These are phyloP conservation scores for Pleomassaria siparia DNA, from an alignment of 2,329 filamentous ascomycete species.

Conservation along the genomic window DNA sequence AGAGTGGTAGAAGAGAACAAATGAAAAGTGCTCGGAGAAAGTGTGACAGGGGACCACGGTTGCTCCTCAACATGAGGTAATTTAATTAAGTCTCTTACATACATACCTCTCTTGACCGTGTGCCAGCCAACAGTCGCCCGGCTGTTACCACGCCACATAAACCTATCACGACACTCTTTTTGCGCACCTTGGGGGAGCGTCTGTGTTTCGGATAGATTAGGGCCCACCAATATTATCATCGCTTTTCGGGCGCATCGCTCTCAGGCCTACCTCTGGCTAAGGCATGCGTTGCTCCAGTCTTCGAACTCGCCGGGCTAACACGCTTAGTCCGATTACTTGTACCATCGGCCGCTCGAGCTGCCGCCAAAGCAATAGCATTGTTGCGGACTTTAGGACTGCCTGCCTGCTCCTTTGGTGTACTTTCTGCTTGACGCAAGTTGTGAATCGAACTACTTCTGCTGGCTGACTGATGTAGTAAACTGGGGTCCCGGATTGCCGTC, in stretches of 20 bases:
- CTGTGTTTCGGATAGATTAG: constrained; percentile 2
- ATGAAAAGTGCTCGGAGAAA: constrained; percentile 3
- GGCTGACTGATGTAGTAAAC: constrained; percentile 11
- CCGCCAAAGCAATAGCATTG: constrained; percentile 23
- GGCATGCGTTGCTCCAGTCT: constrained; percentile 6
- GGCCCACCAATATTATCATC: neutral
- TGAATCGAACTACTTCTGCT: constrained; percentile 23
- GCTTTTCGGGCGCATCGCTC: constrained; percentile 4
- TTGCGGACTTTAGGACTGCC: constrained; percentile 22
- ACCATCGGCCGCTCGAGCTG: constrained; percentile 17
- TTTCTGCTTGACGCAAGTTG: constrained; percentile 13
- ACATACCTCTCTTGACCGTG: neutral
- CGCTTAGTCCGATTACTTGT: constrained; percentile 10
- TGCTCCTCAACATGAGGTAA: neutral
- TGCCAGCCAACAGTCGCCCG: neutral
- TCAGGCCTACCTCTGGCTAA: constrained; percentile 4
- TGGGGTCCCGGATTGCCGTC: constrained; percentile 28
- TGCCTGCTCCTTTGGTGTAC: constrained; percentile 16
- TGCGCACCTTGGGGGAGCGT: neutral
- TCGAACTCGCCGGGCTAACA: constrained; percentile 9
- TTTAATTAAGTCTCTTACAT: neutral
- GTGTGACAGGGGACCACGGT: neutral
- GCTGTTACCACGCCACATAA: neutral
- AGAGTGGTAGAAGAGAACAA: constrained; percentile 4
- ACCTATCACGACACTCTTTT: neutral